Conservation (phyloP, 768 basidiomycete genomes). For the Xerocomellus dryophilus region DNA sequence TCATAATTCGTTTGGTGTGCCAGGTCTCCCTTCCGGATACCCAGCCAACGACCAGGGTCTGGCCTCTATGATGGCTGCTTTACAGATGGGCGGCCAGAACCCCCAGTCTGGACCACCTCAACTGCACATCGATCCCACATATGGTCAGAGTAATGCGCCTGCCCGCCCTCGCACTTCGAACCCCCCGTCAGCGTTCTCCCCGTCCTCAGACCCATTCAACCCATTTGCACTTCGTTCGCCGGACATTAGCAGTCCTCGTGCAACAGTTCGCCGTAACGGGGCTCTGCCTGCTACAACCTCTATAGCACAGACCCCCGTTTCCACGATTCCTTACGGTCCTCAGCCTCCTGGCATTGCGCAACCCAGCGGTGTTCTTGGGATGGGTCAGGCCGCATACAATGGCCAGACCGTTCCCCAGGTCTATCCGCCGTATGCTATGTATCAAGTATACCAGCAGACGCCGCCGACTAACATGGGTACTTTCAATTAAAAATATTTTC, state of each 20-base stretch:
- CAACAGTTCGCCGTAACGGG: constrained; percentile 46
- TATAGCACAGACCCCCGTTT: constrained; percentile 27
- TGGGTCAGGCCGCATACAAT: constrained; percentile 65
- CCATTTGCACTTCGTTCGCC: constrained; percentile 52
- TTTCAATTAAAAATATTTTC: constrained; percentile 52
- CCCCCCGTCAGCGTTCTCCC: constrained; percentile 47
- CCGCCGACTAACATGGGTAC: constrained; percentile 71
- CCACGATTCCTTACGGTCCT: constrained; percentile 48
- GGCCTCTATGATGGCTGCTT: constrained; percentile 89
- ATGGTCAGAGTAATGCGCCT: constrained; percentile 42
- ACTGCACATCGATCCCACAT: constrained; percentile 66
- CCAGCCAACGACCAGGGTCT: constrained; percentile 80
- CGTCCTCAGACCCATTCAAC: constrained; percentile 54
- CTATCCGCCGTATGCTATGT: constrained; percentile 76
- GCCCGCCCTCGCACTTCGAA: constrained; percentile 47
- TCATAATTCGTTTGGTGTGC: constrained; percentile 60
- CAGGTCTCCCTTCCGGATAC: constrained; percentile 76
- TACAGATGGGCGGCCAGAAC: constrained; percentile 88
- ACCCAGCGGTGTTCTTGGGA: constrained; percentile 54
- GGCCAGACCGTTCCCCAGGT: constrained; percentile 60
- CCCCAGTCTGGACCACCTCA: constrained; percentile 75
- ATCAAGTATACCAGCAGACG: constrained; percentile 77
- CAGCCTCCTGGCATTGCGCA: constrained; percentile 64
- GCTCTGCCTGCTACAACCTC: constrained; percentile 31
- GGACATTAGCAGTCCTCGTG: constrained; percentile 50